Base-by-base conservation (phyloP, 208 protist genomes). In the Porcisia hertigi region DNA sequence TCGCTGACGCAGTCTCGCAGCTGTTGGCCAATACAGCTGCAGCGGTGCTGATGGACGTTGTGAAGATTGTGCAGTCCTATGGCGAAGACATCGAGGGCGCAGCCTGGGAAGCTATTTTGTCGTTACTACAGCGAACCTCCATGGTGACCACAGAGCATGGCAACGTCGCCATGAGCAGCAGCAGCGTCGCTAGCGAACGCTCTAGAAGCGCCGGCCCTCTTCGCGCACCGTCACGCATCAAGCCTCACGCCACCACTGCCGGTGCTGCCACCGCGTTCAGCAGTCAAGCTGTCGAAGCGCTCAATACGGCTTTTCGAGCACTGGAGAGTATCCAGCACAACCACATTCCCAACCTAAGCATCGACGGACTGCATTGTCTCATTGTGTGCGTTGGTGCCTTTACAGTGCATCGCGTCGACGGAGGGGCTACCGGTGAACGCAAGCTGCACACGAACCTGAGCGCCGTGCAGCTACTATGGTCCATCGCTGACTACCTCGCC, bases 401-500 rank as follows among this genome's bases (percentile, higher is more conserved):
- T 71, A 83, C 89, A 52, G 74, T 70, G 25, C 82, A 90, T 60
- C 73, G 72, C 67, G 58, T 83, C 23, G 81, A 76, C 23, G 58
- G 66, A n/a, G 84, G 71, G 4, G 67, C 70, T 25, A 58, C 73
- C 1, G 73, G 66, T 1, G 82, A 91, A 65, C 77, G 79, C 39
- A 88, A 89, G 14, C 76, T 95, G 71, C 87, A 91, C 73, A 86
- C 93, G 45, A 95, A 97, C 66, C 81, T 97, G 14, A 97, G 88
- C 63, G 89, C 93, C 7, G 88, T 95, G 71, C 93, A 97, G 78
- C 75, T 96, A 49, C 75, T 96, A 53, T 97, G 93, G 92, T 94
- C 93, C 47, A 85, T 92, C 23, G 91, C 88, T 1, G 93, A 97
- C 73, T 94, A 89, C 75, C 72, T 94, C 52, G 89, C 85, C 30